Evolutionary conservation across 2,329 filamentous ascomycete species (phyloP), one percentile per base, ranked within the genome.

Genomic region (Thyridium curvatum): DNA sequence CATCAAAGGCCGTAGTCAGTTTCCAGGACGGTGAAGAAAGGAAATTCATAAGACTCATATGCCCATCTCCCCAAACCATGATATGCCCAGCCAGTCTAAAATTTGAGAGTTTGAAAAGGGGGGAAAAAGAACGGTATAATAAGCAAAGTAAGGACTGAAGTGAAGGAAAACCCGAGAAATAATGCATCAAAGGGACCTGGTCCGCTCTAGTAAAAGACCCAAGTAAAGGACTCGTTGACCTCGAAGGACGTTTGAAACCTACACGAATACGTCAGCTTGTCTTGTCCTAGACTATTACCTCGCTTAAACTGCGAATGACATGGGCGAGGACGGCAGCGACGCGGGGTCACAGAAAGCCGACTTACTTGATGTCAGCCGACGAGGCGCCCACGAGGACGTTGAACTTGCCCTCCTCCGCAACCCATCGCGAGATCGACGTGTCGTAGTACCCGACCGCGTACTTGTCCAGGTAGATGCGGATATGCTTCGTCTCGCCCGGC

Each of bases 341-440:
- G 21, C 21, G 21, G 21, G 21, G 21, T 26, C 21, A 6, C 21
- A 6, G 13, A 29, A 12, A 34, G 18, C 16, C 12, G 39, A 56
- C 71, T 52, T 61, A 80, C 79, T 72, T 71, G 50, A 84, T 79
- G 64, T 84, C 79, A 31, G 58, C 66, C 42, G 77, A 77, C 33
- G 74, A 80, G 8, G 79, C 71, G 3, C 78, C 81, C 48, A 85
- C 66, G 34, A 82, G 51, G 2, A 80, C 69, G 40, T 74, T 64
- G 52, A 84, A 85, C 3, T 49, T 53, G 2, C 81, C 81, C 58
- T 80, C 72, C 55, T 84, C 81, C 0, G 79, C 79, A 45, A 84
- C 72, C 81, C 81, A 86, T 6, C 66, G 69, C 6, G 64, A 61
- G 13, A 77, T 51, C 3, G 67, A 64, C 13, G 74, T 75, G 45